Evolutionary conservation across 192 early-diverging fungal genomes (phyloP).

Genomic region (Coemansia sp.): DNA sequence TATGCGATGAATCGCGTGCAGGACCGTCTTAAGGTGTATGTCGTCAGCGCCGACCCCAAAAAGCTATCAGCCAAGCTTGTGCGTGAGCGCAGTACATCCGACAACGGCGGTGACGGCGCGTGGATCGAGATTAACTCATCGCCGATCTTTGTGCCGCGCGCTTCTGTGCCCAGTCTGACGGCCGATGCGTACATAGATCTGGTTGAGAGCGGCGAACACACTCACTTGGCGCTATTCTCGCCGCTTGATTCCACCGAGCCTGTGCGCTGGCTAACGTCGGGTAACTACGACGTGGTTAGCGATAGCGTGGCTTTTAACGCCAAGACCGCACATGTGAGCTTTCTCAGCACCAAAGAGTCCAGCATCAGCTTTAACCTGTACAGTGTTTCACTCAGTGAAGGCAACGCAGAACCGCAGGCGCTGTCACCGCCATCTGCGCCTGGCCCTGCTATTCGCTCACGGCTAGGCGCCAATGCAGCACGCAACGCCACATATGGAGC

Average conservation of each 20-base stretch:
- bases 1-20: constrained; percentile 89
- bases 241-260: constrained; percentile 53
- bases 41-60: constrained; percentile 52
- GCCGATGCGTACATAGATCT: constrained; percentile 63
- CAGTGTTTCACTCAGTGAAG: constrained; percentile 41
- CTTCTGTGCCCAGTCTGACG: constrained; percentile 30
- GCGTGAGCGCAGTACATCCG: constrained; percentile 60
- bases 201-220: constrained; percentile 61
- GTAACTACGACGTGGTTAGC: constrained; percentile 67
- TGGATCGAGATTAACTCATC: constrained; percentile 66
- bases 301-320: constrained; percentile 47
- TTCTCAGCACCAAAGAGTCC: constrained; percentile 40
- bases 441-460: not conserved
- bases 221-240: constrained; percentile 67
- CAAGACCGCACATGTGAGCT: constrained; percentile 44
- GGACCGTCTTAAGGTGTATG: constrained; percentile 68
- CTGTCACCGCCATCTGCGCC: constrained; percentile 33
- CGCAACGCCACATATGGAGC: constrained; percentile 58
- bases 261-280: constrained; percentile 59
- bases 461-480: constrained; percentile 18
- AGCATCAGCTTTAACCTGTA: constrained; percentile 45
- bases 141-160: constrained; percentile 32
- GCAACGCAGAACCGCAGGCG: constrained; percentile 12
- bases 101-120: constrained; percentile 57
- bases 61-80: constrained; percentile 48